phyloP scores from a whole-genome alignment of 2,329 filamentous ascomycete genomes.

The Knoxdaviesia proteae region DNA sequence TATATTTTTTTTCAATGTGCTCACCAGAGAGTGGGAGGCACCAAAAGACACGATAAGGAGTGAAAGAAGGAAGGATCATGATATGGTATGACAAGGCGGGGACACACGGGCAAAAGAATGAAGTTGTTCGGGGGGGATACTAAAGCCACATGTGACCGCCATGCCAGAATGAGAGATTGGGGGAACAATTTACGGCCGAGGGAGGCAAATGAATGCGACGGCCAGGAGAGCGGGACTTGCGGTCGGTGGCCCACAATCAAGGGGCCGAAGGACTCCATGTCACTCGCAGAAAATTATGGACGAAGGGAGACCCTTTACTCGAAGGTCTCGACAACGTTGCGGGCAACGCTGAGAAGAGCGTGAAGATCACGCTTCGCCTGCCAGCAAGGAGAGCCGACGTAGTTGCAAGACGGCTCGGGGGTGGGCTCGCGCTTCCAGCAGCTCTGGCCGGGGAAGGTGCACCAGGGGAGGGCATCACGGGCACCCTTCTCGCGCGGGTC shows the following conservation, averaged over 20 bases:
- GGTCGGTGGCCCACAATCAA: too few species aligned
- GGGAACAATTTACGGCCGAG: too few species aligned
- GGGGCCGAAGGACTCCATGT: too few species aligned
- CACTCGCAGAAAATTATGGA: too few species aligned
- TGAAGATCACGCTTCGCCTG: constrained; percentile 16
- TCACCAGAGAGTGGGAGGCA: background rate
- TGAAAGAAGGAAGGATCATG: background rate
- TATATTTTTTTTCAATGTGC: background rate
- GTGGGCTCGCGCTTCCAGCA: constrained; percentile 9
- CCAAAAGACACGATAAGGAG: background rate
- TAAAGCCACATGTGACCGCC: too few species aligned
- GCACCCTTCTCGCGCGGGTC: background rate
- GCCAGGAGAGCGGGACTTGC: too few species aligned
- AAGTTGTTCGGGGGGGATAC: too few species aligned
- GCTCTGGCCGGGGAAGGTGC: constrained; percentile 10
- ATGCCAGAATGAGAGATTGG: too few species aligned
- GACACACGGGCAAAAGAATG: background rate
- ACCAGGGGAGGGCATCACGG: constrained; percentile 8
- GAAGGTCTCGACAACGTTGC: constrained; percentile 3
- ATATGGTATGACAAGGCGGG: background rate
- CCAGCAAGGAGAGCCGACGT: constrained; percentile 4
- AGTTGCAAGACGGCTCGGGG: too few species aligned
- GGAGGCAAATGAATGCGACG: too few species aligned
- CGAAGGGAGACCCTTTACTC: background rate
- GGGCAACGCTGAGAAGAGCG: constrained; percentile 13